Conservation (phyloP, 441 rosid species). For the Eutrema salsugineum region DNA sequence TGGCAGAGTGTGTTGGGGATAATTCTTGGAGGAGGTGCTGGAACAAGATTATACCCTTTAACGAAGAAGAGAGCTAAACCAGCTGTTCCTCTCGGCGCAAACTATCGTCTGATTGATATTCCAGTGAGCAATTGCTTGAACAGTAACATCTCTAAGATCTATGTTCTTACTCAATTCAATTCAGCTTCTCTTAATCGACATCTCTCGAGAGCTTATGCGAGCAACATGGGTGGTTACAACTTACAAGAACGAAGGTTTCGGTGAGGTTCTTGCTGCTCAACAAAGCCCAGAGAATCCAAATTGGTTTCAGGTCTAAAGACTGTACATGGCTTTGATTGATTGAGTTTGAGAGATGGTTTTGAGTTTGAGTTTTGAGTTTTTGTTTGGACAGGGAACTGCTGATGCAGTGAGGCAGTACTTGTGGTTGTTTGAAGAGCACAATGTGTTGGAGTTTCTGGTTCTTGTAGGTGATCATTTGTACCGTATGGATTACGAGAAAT, state of each 20-base stretch:
- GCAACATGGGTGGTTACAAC: constrained; percentile 97
- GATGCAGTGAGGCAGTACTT: constrained; percentile 95
- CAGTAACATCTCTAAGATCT: constrained; percentile 86
- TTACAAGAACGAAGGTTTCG: constrained; percentile 94
- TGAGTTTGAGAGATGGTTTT: not conserved
- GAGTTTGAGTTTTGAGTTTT: not conserved
- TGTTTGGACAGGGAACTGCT: constrained; percentile 68
- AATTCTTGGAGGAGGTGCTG: constrained; percentile 96
- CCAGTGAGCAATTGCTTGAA: constrained; percentile 96
- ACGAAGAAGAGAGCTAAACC: constrained; percentile 86
- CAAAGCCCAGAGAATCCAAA: constrained; percentile 97
- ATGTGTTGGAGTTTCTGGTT: constrained; percentile 81
- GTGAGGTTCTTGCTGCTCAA: constrained; percentile 95
- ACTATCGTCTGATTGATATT: constrained; percentile 86
- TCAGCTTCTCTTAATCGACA: constrained; percentile 97
- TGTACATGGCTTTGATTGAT: not conserved
- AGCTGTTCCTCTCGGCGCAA: constrained; percentile 95
- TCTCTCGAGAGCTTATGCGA: constrained; percentile 86
- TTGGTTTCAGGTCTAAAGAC: constrained; percentile 69
- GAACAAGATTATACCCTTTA: constrained; percentile 69
- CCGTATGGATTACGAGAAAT: constrained; percentile 92
- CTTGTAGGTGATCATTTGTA: constrained; percentile 98
- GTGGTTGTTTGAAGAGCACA: constrained; percentile 95
- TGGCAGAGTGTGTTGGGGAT: constrained; percentile 89
- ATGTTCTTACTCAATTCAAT: constrained; percentile 91